Percentiles rank a stretch among this genome's conserved stretches.
phyloP scores from a whole-genome alignment of 441 rosid genomes.

The Melastoma candidum region DNA sequence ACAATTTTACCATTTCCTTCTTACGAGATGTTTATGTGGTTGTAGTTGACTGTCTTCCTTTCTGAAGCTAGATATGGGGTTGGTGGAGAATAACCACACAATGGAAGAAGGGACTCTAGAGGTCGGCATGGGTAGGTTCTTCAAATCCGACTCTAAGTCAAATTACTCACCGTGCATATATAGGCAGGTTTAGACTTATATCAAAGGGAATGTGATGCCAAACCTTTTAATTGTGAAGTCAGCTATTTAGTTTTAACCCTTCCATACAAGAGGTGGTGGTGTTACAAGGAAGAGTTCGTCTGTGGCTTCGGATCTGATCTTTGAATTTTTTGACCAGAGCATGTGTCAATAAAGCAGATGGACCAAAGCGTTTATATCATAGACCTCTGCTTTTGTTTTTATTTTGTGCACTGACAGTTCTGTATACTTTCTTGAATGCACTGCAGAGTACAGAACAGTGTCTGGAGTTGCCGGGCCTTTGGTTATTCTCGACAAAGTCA shows the following conservation, averaged over 20 bases:
- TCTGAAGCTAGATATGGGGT: constrained; percentile 37
- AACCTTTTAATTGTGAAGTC: neutral
- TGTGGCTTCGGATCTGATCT: too few species aligned
- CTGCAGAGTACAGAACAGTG: constrained; percentile 86
- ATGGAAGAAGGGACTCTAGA: constrained; percentile 70
- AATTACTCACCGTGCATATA: neutral
- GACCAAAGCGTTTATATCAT: neutral
- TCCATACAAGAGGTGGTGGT: constrained; percentile 1
- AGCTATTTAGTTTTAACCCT: neutral
- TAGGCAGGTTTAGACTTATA: neutral
- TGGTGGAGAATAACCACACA: constrained; percentile 30
- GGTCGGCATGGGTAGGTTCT: constrained; percentile 83
- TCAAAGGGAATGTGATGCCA: neutral
- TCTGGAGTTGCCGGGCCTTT: constrained; percentile 94
- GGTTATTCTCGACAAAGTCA: constrained; percentile 88
- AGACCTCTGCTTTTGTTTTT: neutral
- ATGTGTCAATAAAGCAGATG: neutral
- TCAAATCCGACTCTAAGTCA: neutral
- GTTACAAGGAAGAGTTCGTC: neutral
- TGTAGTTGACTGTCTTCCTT: neutral
- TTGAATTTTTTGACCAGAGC: neutral
- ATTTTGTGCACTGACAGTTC: neutral
- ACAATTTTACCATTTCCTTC: too few species aligned
- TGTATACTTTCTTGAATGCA: neutral
- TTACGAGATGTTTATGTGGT: too few species aligned